Percentiles rank a stretch among this genome's conserved stretches.
These are phyloP conservation scores for Chlorencoelia australis DNA, from an alignment of 2,329 filamentous ascomycete species.

Conservation along the genomic window DNA sequence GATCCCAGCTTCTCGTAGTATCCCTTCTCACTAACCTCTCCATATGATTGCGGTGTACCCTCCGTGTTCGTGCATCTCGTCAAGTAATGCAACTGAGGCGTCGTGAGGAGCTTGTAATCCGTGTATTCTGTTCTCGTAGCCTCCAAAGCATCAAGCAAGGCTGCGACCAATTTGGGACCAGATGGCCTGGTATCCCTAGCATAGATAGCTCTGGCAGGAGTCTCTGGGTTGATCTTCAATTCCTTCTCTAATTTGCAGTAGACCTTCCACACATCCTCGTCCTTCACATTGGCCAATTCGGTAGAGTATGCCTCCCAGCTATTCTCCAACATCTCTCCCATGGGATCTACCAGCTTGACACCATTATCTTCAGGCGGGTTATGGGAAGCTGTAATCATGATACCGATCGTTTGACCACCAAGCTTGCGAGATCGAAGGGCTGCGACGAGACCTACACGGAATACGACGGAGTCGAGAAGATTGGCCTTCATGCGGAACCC, in stretches of 20 bases:
- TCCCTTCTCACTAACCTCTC: slow-evolving; percentile 76
- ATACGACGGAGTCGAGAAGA: slow-evolving; percentile 84
- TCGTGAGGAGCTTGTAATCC: slow-evolving; percentile 88
- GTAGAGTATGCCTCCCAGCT: slow-evolving; percentile 91
- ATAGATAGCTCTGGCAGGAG: slow-evolving; percentile 72
- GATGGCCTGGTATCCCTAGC: slow-evolving; percentile 90
- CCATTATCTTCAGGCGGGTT: slow-evolving; percentile 86
- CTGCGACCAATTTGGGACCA: slow-evolving; percentile 70
- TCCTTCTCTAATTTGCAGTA: slow-evolving; percentile 68
- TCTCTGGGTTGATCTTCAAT: slow-evolving; percentile 63
- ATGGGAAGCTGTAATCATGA: slow-evolving; percentile 94
- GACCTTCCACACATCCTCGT: slow-evolving; percentile 63
- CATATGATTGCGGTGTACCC: slow-evolving; percentile 78
- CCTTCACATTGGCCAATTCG: slow-evolving; percentile 73
- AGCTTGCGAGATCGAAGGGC: slow-evolving; percentile 83
- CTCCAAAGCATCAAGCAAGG: slow-evolving; percentile 69
- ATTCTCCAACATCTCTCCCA: slow-evolving; percentile 96
- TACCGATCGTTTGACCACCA: slow-evolving; percentile 81
- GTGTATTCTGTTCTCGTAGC: slow-evolving; percentile 64
- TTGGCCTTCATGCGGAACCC: slow-evolving; percentile 63
- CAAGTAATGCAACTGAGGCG: slow-evolving; percentile 95
- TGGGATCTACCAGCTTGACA: slow-evolving; percentile 91
- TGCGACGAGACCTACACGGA: slow-evolving; percentile 82
- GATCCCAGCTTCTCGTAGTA: slow-evolving; percentile 89
- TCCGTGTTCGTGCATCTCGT: slow-evolving; percentile 91